Conservation (phyloP, 106 monocot genomes). For the Amphibolis antarctica region DNA sequence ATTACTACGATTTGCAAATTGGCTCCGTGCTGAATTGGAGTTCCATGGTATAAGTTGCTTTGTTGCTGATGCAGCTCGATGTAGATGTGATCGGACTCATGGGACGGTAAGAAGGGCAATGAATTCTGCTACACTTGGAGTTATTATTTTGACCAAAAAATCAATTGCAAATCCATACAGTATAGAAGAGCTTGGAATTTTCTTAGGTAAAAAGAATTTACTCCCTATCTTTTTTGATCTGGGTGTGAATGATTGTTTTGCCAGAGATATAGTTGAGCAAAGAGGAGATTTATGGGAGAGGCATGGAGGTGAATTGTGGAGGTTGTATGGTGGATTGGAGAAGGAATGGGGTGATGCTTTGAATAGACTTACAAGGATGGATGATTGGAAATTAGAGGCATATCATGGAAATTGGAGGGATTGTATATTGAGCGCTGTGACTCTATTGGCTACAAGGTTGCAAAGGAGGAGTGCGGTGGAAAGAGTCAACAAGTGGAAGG, state of each 20-base stretch:
- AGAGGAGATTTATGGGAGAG: conserved; percentile 89
- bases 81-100: conserved; percentile 46
- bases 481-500: conserved; percentile 67
- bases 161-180: conserved; percentile 75
- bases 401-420: conserved; percentile 85
- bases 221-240: conserved; percentile 76
- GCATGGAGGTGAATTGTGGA: conserved; percentile 85
- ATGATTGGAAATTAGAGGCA: conserved; percentile 69
- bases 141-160: conserved; percentile 77
- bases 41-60: conserved; percentile 83
- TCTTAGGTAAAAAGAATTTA: conserved; percentile 58
- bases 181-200: conserved; percentile 64
- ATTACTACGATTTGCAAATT: conserved; percentile 68
- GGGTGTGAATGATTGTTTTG: conserved; percentile 52
- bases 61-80: conserved; percentile 59
- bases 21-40: conserved; percentile 93
- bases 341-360: conserved; percentile 81
- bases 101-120: conserved; percentile 48
- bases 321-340: conserved; percentile 68
- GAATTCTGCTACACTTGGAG: conserved; percentile 49
- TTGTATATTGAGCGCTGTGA: conserved; percentile 54
- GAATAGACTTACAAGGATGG: conserved; percentile 49
- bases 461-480: conserved; percentile 72
- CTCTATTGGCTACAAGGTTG: conserved; percentile 54
- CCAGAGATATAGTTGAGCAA: conserved; percentile 78